Conservation (phyloP, 2,329 filamentous ascomycete species). For the Didymella pomorum region DNA sequence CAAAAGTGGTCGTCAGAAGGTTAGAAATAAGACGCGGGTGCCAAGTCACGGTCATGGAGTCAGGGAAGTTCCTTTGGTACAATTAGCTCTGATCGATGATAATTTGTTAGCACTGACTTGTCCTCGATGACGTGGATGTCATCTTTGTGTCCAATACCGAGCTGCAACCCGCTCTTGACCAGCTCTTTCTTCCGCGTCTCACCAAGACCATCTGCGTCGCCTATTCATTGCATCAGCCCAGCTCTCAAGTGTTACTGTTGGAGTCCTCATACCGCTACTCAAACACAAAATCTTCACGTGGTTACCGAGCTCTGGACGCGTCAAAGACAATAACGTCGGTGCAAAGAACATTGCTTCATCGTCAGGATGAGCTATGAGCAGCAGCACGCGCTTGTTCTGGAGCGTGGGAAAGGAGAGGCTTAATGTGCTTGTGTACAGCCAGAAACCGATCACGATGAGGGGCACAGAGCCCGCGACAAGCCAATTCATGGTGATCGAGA, state of each 20-base stretch:
- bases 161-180: constrained; percentile 75
- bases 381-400: constrained; percentile 83
- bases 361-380: constrained; percentile 96
- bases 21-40: constrained; percentile 72
- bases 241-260: not conserved
- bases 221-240: constrained; percentile 52
- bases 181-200: constrained; percentile 84
- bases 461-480: constrained; percentile 52
- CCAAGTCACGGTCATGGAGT: constrained; percentile 87
- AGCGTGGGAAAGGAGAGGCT: constrained; percentile 68
- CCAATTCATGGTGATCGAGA: constrained; percentile 50
- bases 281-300: constrained; percentile 94
- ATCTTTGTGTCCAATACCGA: constrained; percentile 77
- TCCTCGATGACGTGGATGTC: constrained; percentile 89
- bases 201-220: constrained; percentile 87
- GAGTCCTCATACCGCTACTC: constrained; percentile 70
- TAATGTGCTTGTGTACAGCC: constrained; percentile 58
- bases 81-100: constrained; percentile 16
- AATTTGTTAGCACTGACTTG: constrained; percentile 56
- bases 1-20: constrained; percentile 77
- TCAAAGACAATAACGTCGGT: constrained; percentile 85
- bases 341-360: constrained; percentile 99
- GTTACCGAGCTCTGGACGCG: constrained; percentile 79
- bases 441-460: constrained; percentile 53
- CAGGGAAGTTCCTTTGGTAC: constrained; percentile 71